Conservation (phyloP, 768 basidiomycete genomes). For the Trametes punicea region DNA sequence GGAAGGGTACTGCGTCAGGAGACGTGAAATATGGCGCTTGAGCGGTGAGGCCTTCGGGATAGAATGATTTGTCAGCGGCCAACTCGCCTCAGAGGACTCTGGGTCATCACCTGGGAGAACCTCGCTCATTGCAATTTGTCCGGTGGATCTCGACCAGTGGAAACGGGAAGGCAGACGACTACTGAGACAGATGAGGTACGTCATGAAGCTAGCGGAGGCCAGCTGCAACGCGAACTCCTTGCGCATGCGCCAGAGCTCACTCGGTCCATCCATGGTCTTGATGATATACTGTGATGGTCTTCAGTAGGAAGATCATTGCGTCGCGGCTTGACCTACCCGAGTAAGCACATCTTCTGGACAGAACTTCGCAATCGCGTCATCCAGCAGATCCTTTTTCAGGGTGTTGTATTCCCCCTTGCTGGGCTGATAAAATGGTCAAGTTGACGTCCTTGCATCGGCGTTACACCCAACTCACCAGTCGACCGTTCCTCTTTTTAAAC, state of each 20-base stretch:
- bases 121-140: constrained; percentile 90
- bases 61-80: too few relatives aligned
- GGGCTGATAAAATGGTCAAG: constrained; percentile 32
- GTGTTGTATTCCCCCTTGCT: constrained; percentile 63
- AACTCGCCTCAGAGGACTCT: too few relatives aligned
- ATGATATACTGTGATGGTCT: constrained; percentile 75
- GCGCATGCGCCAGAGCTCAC: constrained; percentile 93
- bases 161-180: constrained; percentile 83
- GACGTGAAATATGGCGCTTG: constrained; percentile 66
- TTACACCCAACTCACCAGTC: constrained; percentile 3
- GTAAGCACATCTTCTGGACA: constrained; percentile 85
- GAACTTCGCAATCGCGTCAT: constrained; percentile 84
- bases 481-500: constrained; percentile 40
- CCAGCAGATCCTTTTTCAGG: constrained; percentile 80
- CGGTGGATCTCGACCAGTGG: constrained; percentile 86
- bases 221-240: constrained; percentile 94
- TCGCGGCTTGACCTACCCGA: constrained; percentile 50
- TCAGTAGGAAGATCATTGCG: neutral
- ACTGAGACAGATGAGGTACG: constrained; percentile 79
- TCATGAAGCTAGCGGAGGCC: constrained; percentile 88
- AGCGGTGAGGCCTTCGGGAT: constrained; percentile 28
- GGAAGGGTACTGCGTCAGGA: constrained; percentile 91
- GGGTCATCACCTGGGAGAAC: constrained; percentile 65
- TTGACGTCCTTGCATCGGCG: neutral
- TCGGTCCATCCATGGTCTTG: constrained; percentile 75